Evolutionary conservation across 352 stramenopile genomes (phyloP), one percentile per base, ranked within the genome.

Genomic region (Saprolegnia diclina): DNA sequence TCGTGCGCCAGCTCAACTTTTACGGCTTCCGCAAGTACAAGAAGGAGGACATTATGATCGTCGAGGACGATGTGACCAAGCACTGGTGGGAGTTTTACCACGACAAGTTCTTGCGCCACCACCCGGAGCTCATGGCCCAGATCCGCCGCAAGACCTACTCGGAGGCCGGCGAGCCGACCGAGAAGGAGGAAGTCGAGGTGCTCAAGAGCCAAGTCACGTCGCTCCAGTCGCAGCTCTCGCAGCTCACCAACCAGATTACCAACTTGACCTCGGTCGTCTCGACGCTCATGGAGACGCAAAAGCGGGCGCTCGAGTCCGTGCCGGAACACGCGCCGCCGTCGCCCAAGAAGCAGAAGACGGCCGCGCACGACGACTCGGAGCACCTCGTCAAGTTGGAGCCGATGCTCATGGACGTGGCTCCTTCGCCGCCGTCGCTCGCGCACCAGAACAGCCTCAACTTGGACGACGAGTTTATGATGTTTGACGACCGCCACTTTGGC

Each of bases 11-110:
- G 73, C 81, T 97, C 55, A 97, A 97, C 76, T 96, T 97, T 67
- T 97, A 97, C 72, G 90, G 90, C 52, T 97, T 97, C 77, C 90
- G 90, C 64, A 97, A 97, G 74, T 85, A 94, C 77, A 95, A 96
- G 77, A 91, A 92, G 67, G 87, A 93, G 65, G 87, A 95, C 75
- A 92, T 92, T 67, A 83, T 92, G 64, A 87, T 94, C 66, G 78
- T 77, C 48, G 85, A 75, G 26, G 73, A 89, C 66, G 85, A 92
- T 64, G 81, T 91, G 75, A 87, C 81, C 57, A 87, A 88, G 71
- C 88, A 91, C 66, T 95, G 88, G 84, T 96, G 88, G 88, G 88
- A 96, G 77, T 97, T 97, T 67, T 92, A 94, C 73, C 90, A 97
- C 71, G 85, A 93, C 26, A 92, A 95, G 74, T 97, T 97, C 67